These are phyloP conservation scores for Intubia oerlemansii DNA, from an alignment of 2,329 filamentous ascomycete genomes.

Conservation along the genomic window DNA sequence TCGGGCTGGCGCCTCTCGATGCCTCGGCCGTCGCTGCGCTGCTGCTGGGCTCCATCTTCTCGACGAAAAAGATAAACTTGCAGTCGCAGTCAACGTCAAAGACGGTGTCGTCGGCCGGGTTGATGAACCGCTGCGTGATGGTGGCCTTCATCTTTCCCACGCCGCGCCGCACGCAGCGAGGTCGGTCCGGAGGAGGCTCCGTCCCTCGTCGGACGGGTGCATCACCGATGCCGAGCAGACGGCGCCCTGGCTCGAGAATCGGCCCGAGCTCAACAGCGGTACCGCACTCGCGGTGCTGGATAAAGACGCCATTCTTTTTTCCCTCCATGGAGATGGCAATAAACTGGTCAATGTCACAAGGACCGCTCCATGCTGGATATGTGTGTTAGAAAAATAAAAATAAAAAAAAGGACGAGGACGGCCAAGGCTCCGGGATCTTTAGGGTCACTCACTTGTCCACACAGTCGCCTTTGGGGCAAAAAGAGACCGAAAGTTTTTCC, in stretches of 20 bases:
- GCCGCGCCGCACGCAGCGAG: constrained; percentile 26
- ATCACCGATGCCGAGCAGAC: no score
- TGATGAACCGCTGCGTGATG: constrained; percentile 26
- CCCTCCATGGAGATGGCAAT: constrained; percentile 26
- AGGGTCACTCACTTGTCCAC: constrained; percentile 24
- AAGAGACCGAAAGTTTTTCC: constrained; percentile 26
- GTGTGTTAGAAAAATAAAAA: background rate
- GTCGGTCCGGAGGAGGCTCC: constrained; percentile 6
- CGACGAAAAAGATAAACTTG: constrained; percentile 26
- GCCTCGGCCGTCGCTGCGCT: no score
- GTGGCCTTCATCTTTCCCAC: constrained; percentile 19
- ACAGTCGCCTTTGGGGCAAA: constrained; percentile 24
- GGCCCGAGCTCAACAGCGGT: constrained; percentile 7
- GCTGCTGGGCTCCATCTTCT: constrained; percentile 9
- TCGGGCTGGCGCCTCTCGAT: background rate
- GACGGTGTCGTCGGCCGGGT: constrained; percentile 12
- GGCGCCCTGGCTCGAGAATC: constrained; percentile 2
- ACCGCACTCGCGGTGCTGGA: constrained; percentile 29
- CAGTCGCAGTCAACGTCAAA: constrained; percentile 29
- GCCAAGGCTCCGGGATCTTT: no score
- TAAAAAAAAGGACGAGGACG: background rate
- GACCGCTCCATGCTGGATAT: constrained; percentile 22
- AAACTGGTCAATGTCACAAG: constrained; percentile 21
- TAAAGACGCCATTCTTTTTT: constrained; percentile 28
- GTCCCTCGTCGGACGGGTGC: background rate